Evolutionary conservation across 352 stramenopile species (phyloP).

Genomic region (Pythium graminicola): DNA sequence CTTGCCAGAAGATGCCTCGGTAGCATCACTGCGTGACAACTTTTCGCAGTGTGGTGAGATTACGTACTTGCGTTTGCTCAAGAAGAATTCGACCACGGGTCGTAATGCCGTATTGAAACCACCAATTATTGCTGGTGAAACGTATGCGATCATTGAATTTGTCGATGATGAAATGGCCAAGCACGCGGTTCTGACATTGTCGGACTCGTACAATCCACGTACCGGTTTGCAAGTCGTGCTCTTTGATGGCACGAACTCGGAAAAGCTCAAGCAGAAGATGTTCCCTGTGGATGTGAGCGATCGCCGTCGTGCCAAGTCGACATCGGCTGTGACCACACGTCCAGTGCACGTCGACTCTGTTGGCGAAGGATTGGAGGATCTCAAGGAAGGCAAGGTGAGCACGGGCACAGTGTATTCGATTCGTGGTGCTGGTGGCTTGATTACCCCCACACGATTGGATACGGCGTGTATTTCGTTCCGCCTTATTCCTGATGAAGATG

Average conservation of each 20-base stretch:
- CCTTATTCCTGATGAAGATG: constrained; percentile 83
- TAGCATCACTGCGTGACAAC: constrained; percentile 76
- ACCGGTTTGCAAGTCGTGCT: constrained; percentile 85
- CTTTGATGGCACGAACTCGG: constrained; percentile 84
- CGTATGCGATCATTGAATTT: constrained; percentile 87
- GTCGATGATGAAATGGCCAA: constrained; percentile 86
- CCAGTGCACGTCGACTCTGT: constrained; percentile 78
- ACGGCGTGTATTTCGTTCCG: constrained; percentile 83
- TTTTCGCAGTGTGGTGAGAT: constrained; percentile 81
- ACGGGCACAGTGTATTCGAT: constrained; percentile 85
- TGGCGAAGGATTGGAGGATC: constrained; percentile 71
- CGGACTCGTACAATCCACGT: constrained; percentile 84
- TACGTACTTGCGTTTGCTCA: constrained; percentile 80
- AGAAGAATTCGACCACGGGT: constrained; percentile 83
- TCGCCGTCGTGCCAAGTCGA: constrained; percentile 73
- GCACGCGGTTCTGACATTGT: constrained; percentile 81
- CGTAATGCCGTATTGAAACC: constrained; percentile 85
- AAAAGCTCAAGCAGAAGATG: constrained; percentile 88
- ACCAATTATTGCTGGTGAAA: constrained; percentile 80
- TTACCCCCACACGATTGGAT: constrained; percentile 78
- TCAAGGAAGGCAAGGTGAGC: constrained; percentile 85
- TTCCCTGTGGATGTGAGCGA: constrained; percentile 75
- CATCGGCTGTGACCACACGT: constrained; percentile 50
- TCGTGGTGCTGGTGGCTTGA: constrained; percentile 72
- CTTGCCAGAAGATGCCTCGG: constrained; percentile 76